Evolutionary conservation across 2,329 filamentous ascomycete species (phyloP), one percentile per base, ranked within the genome.

Genomic region (Fonsecaea erecta): DNA sequence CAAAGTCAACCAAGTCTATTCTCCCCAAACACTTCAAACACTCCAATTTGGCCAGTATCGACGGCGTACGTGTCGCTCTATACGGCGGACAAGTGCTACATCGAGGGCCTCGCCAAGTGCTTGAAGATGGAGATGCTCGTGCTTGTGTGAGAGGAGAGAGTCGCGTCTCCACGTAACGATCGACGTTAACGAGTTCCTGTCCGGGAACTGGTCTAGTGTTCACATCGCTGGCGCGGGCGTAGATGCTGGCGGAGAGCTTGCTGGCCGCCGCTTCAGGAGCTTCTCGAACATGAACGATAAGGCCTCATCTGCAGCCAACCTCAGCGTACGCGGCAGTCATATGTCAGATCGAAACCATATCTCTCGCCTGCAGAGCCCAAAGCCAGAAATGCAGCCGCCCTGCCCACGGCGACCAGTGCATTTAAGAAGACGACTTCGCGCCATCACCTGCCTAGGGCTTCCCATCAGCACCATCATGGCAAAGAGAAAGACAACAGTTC

Each of bases 21-120:
- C n/a, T n/a, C n/a, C n/a, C n/a, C n/a, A n/a, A n/a, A n/a, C n/a
- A n/a, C n/a, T n/a, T n/a, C n/a, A n/a, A n/a, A n/a, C n/a, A n/a
- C n/a, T n/a, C n/a, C n/a, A n/a, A n/a, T n/a, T n/a, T n/a, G n/a
- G n/a, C n/a, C n/a, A n/a, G n/a, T n/a, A n/a, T n/a, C n/a, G n/a
- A n/a, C n/a, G n/a, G n/a, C 84, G 0, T 81, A 82, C 66, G 66
- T 85, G 1, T 72, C 73, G 9, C 70, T 79, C 1, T 86, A 86
- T 73, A 74, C 77, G 9, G 77, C 75, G 0, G 75, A 77, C 28
- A 86, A 86, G 73, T 78, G 76, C 2, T 85, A 80, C 70, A 75
- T 80, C 46, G 75, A 77, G 54, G 73, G 75, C 0, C 79, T 81
- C 63, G 79, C 78, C 1, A 69, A 71, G 8, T 72, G 76, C 1